phyloP scores from a whole-genome alignment of 177 flowering plant genomes.

The Vitis hybrid region DNA sequence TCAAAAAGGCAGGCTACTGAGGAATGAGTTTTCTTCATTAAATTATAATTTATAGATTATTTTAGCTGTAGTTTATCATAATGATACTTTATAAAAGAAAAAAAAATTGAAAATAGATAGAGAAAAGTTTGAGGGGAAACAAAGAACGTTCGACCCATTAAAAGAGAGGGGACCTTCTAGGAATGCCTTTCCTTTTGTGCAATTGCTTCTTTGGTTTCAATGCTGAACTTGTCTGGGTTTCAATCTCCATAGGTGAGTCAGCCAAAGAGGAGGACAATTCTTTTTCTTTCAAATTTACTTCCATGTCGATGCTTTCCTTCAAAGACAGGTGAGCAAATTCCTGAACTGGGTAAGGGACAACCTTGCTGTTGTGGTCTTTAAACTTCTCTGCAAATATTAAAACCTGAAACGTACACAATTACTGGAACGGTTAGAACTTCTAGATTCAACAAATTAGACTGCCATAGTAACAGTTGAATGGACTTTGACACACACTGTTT shows the following conservation, averaged over 20 bases:
- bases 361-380: slow-evolving; percentile 4
- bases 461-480: too few species aligned
- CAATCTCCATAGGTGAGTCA: slow-evolving; percentile 26
- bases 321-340: slow-evolving; percentile 8
- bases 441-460: not conserved
- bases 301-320: slow-evolving; percentile 9
- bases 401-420: slow-evolving; percentile 19
- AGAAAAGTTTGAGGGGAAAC: not conserved
- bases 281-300: slow-evolving; percentile 14
- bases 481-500: not conserved
- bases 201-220: slow-evolving; percentile 33
- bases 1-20: slow-evolving; percentile 7
- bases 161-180: slow-evolving; percentile 39
- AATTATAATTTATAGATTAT: not conserved
- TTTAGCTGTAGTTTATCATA: not conserved
- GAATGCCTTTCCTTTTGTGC: slow-evolving; percentile 44
- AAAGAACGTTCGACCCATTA: slow-evolving; percentile 4
- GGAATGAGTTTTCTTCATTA: not conserved
- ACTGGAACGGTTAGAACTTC: too few species aligned
- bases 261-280: slow-evolving; percentile 19
- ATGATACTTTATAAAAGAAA: slow-evolving; percentile 1
- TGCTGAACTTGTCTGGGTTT: slow-evolving; percentile 11
- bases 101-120: not conserved
- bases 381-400: slow-evolving; percentile 13
- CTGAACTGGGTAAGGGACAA: slow-evolving; percentile 5